Base-by-base conservation (phyloP, 768 basidiomycete genomes). In the Tylopilus vinaceipallidus region DNA sequence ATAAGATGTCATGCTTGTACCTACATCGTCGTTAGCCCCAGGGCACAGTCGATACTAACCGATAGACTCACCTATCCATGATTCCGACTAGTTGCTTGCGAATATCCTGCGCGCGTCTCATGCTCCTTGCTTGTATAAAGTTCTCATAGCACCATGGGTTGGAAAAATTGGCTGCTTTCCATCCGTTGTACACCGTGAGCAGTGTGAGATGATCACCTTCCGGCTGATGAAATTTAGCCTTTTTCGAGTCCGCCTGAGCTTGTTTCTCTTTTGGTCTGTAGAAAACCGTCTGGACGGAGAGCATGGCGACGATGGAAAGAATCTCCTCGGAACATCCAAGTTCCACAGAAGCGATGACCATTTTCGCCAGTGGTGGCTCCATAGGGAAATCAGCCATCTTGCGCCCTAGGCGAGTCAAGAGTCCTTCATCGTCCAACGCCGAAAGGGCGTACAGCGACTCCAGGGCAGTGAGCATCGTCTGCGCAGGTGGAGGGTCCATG, bases 311-410 rank as follows among this genome's bases (percentile, higher is more conserved):
- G 45, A 98, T 88, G 3, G 92, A 95, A 35, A 99, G 71, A 56
- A 98, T 97, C 68, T 99, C 97, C 62, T 99, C 95, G 0, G 97
- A 99, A 64, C 97, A 99, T 11, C 93, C 94, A 45, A 97, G 79
- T 62, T 98, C 97, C 11, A 98, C 95, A 1, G 94, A 97, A 4
- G 93, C 92, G 64, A 98, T 98, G 41, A 99, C 71, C 95, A 97
- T 99, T 73, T 98, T 99, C 3, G 95, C 93, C 38, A 93, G 71
- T 1, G 92, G 83, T 6, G 95, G 97, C 50, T 98, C 95, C 86
- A 98, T 92, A 12, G 97, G 97, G 72, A 98, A 98, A 68, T 99
- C 97, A 2, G 97, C 95, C 97, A 99, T 98, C 72, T 99, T 98
- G 49, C 97, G 81, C 2, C 97, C 97, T 9, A 99, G 74, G 23